phyloP scores from a whole-genome alignment of 352 stramenopile species.

The Phytophthora pistaciae region DNA sequence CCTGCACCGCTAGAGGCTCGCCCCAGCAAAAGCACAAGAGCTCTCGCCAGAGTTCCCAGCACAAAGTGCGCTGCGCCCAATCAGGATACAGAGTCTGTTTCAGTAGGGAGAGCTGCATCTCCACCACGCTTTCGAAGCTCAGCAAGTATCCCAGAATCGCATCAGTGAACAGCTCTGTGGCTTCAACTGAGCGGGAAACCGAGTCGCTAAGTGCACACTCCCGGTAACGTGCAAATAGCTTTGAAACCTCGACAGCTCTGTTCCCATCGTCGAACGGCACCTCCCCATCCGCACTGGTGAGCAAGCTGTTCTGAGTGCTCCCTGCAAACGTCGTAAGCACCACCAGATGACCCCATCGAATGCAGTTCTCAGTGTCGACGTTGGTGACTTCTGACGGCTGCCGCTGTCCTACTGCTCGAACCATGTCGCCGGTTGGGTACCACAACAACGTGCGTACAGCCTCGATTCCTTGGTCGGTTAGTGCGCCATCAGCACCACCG shows the following conservation, averaged over 20 bases:
- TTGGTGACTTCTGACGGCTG: conserved; percentile 17
- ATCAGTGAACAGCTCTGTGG: conserved; percentile 45
- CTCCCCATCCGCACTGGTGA: conserved; percentile 8
- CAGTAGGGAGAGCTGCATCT: conserved; percentile 58
- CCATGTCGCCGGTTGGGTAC: conserved; percentile 49
- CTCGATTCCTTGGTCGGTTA: conserved; percentile 17
- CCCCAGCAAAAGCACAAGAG: conserved; percentile 65
- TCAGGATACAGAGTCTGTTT: conserved; percentile 64
- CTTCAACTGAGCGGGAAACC: conserved; percentile 17
- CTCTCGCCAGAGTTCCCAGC: conserved; percentile 70
- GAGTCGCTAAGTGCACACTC: conserved; percentile 36
- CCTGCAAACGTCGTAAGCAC: conserved; percentile 42
- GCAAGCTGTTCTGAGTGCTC: not conserved
- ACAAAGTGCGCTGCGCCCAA: conserved; percentile 46
- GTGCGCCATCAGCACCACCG: not conserved
- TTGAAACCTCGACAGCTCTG: conserved; percentile 32
- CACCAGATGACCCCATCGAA: conserved; percentile 48
- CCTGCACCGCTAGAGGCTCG: conserved; percentile 33
- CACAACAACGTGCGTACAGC: conserved; percentile 44
- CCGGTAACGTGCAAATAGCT: conserved; percentile 51
- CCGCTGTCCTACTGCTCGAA: conserved; percentile 50
- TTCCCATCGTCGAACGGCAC: conserved; percentile 19
- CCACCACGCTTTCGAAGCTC: conserved; percentile 30
- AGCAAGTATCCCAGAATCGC: conserved; percentile 45
- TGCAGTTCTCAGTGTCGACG: conserved; percentile 30